These are phyloP conservation scores for Colletotrichum graminicola DNA, from an alignment of 2,329 filamentous ascomycete species.

Conservation along the genomic window DNA sequence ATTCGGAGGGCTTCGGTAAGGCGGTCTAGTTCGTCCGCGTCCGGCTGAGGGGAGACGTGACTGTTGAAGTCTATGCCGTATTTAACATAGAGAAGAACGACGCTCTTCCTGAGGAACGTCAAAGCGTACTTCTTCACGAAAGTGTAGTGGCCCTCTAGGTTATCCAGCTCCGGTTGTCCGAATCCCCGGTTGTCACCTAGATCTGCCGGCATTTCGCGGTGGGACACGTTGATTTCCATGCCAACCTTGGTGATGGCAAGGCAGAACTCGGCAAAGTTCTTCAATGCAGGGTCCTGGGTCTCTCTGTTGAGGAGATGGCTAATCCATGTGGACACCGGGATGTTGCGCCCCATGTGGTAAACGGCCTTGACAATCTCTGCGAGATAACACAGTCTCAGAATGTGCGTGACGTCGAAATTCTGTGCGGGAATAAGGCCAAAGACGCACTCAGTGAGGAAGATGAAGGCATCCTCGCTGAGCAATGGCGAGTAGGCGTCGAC, in stretches of 20 bases:
- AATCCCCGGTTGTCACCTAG: conserved; percentile 61
- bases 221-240: conserved; percentile 55
- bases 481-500: conserved; percentile 68
- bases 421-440: conserved; percentile 77
- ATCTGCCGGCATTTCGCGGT: conserved; percentile 48
- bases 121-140: conserved; percentile 86
- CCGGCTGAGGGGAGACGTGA: conserved; percentile 71
- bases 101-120: conserved; percentile 87
- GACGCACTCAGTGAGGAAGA: conserved; percentile 84
- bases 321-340: conserved; percentile 63
- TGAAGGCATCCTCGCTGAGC: conserved; percentile 77
- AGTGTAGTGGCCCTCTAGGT: conserved; percentile 65
- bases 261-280: conserved; percentile 69
- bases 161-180: conserved; percentile 66
- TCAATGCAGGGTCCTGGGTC: conserved; percentile 60
- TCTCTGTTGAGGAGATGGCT: conserved; percentile 58
- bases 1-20: conserved; percentile 81
- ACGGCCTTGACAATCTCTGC: conserved; percentile 91
- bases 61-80: conserved; percentile 89
- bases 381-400: conserved; percentile 88
- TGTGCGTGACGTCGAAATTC: conserved; percentile 79
- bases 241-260: conserved; percentile 60
- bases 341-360: conserved; percentile 68
- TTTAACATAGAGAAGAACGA: conserved; percentile 86
- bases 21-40: conserved; percentile 83